phyloP scores from a whole-genome alignment of 805 yeast species.

The Yamadazyma endophytica region DNA sequence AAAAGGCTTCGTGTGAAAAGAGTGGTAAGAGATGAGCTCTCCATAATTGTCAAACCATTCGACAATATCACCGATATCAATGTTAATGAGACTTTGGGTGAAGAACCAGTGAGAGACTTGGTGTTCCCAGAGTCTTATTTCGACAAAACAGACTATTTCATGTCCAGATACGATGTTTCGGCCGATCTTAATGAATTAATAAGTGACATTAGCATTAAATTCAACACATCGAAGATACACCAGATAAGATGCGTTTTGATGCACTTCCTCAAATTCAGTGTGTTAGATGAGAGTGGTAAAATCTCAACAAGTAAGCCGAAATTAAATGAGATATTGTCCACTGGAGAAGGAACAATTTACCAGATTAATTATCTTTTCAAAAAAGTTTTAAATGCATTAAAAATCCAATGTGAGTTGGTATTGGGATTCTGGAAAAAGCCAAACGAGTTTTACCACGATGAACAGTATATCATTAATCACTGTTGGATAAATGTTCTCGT shows the following conservation, averaged over 20 bases:
- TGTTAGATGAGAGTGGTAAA: slow-evolving; percentile 33
- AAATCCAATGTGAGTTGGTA: slow-evolving; percentile 71
- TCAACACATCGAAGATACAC: slow-evolving; percentile 39
- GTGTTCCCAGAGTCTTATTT: slow-evolving; percentile 14
- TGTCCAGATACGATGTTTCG: slow-evolving; percentile 21
- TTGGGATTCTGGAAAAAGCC: slow-evolving; percentile 84
- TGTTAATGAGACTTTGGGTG: slow-evolving; percentile 29
- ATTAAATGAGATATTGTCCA: slow-evolving; percentile 38
- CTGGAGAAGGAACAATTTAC: slow-evolving; percentile 56
- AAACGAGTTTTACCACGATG: slow-evolving; percentile 49
- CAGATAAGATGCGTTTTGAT: slow-evolving; percentile 58
- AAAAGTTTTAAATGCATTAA: slow-evolving; percentile 64
- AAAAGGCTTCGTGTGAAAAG: slow-evolving; percentile 66
- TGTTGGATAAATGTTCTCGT: slow-evolving; percentile 82
- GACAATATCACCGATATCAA: slow-evolving; percentile 40
- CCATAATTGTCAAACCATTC: slow-evolving; percentile 38
- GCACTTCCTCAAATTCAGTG: slow-evolving; percentile 65
- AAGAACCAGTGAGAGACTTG: slow-evolving; percentile 8
- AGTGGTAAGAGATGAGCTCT: slow-evolving; percentile 36
- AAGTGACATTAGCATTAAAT: slow-evolving; percentile 38
- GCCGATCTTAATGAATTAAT: slow-evolving; percentile 39
- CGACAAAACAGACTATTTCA: slow-evolving; percentile 29
- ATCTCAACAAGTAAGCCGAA: slow-evolving; percentile 38
- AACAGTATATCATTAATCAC: slow-evolving; percentile 64
- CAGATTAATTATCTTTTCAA: slow-evolving; percentile 77